Percentiles rank a stretch among this genome's conserved stretches.
phyloP scores from a whole-genome alignment of 208 protist species.

The Trypanosoma boissoni region DNA sequence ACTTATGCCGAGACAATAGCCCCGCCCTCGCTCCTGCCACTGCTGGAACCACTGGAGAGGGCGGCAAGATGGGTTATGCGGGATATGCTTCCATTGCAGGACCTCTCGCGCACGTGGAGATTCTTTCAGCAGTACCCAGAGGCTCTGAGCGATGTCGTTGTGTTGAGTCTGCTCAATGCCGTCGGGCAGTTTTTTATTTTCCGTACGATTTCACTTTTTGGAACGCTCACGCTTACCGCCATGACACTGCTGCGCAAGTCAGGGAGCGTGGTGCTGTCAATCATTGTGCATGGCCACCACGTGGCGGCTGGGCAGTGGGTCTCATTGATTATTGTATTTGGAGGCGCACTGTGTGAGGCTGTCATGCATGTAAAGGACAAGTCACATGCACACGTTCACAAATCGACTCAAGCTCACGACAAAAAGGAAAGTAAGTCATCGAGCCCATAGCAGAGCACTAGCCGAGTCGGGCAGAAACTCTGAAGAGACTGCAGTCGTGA shows the following conservation, averaged over 20 bases:
- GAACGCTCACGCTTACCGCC: constrained; percentile 67
- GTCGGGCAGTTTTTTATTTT: constrained; percentile 84
- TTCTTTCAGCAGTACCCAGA: constrained; percentile 57
- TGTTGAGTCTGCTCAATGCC: constrained; percentile 66
- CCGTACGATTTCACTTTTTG: constrained; percentile 74
- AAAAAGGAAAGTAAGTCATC: not conserved
- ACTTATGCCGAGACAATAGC: constrained; percentile 2
- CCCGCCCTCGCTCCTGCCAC: constrained; percentile 1
- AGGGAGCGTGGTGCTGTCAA: constrained; percentile 75
- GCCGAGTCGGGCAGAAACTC: too few species aligned
- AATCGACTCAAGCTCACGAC: not conserved
- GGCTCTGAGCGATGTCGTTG: constrained; percentile 50
- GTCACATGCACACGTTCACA: not conserved
- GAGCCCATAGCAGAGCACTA: too few species aligned
- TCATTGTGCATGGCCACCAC: constrained; percentile 62
- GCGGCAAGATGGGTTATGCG: constrained; percentile 22
- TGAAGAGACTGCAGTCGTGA: too few species aligned
- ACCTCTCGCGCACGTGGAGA: constrained; percentile 38
- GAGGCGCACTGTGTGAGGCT: constrained; percentile 57
- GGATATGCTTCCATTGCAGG: constrained; percentile 36
- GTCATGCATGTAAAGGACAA: constrained; percentile 15
- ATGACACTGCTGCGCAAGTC: constrained; percentile 83
- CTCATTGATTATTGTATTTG: constrained; percentile 48
- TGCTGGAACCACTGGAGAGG: not conserved
- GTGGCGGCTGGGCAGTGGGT: constrained; percentile 50